Conservation (phyloP, 2,329 filamentous ascomycete species). For the Decorospora gaudefroyi region DNA sequence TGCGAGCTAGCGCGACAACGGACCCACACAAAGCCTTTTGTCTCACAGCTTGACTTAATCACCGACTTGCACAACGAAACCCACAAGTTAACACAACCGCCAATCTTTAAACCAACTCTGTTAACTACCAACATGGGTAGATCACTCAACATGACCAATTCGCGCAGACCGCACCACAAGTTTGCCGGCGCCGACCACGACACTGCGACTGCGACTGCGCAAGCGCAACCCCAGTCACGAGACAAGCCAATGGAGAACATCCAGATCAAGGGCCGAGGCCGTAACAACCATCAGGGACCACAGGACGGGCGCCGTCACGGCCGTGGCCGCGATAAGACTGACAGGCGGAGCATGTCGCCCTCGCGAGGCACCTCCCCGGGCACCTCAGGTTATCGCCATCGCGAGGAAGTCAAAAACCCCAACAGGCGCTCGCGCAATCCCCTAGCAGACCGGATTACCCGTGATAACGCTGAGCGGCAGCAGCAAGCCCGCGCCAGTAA, state of each 20-base stretch:
- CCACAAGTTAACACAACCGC: background rate
- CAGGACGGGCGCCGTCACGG: background rate
- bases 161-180: background rate
- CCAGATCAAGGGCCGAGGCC: background rate
- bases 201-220: background rate
- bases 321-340: background rate
- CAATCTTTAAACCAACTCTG: background rate
- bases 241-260: background rate
- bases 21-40: constrained; percentile 11
- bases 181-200: background rate
- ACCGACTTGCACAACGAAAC: background rate
- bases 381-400: background rate
- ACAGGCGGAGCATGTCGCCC: constrained; percentile 1
- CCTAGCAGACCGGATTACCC: background rate
- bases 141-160: background rate
- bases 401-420: background rate
- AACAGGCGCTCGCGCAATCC: background rate
- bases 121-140: background rate
- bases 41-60: background rate
- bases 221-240: background rate
- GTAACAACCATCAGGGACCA: background rate
- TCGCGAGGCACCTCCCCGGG: background rate
- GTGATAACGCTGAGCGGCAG: background rate
- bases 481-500: background rate
- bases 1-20: constrained; percentile 4